phyloP scores from a whole-genome alignment of 176 grass and related monocot species.

The Triticum turgidum region DNA sequence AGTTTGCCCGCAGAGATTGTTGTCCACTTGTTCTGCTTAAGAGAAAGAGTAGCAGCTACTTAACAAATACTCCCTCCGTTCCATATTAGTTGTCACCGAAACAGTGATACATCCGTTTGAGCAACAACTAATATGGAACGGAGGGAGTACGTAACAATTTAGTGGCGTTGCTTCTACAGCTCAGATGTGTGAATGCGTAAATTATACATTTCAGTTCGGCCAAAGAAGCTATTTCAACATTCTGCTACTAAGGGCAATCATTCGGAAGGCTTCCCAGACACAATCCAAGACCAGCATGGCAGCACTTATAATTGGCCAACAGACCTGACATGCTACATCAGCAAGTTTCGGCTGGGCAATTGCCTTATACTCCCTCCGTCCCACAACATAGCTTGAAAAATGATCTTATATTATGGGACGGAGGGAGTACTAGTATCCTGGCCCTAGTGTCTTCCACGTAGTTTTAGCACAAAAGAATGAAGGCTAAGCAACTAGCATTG shows the following conservation, averaged over 20 bases:
- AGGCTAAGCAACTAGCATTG: neutral
- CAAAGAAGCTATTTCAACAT: neutral
- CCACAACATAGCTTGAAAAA: too few relatives aligned
- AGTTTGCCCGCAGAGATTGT: neutral
- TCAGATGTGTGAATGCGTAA: neutral
- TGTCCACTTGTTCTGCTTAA: neutral
- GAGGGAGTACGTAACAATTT: neutral
- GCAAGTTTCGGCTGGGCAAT: neutral
- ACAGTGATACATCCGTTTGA: too few relatives aligned
- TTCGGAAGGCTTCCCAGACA: neutral
- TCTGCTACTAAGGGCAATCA: neutral
- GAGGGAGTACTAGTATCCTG: neutral
- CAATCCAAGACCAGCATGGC: neutral
- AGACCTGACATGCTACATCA: neutral
- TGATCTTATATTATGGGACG: too few relatives aligned
- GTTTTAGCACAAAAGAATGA: constrained; percentile 3
- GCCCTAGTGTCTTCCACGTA: neutral
- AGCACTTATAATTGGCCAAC: neutral
- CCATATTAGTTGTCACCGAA: too few relatives aligned
- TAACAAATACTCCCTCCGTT: neutral
- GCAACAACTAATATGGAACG: too few relatives aligned
- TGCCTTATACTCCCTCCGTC: neutral
- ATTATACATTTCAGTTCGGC: constrained; percentile 12
- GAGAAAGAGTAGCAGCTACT: neutral
- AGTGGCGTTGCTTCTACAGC: neutral